phyloP scores from a whole-genome alignment of 2,329 filamentous ascomycete genomes.

The Leptographium wingfieldii region DNA sequence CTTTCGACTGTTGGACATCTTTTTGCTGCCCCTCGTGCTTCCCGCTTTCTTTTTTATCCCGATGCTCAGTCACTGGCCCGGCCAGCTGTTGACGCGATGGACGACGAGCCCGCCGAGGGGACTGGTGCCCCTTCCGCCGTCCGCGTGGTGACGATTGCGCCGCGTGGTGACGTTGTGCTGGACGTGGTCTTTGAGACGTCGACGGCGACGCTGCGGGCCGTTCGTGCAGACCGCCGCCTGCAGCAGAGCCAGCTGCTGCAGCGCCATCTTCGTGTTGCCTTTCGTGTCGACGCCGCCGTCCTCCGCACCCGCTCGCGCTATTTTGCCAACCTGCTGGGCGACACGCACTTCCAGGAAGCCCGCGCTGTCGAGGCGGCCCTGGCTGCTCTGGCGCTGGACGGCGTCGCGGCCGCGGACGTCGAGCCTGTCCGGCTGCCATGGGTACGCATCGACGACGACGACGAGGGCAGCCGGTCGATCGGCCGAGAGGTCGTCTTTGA shows the following conservation, averaged over 20 bases:
- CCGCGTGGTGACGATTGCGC: constrained; percentile 32
- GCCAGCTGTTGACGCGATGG: constrained; percentile 11
- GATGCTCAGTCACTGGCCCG: constrained; percentile 3
- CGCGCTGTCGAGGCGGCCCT: constrained; percentile 39
- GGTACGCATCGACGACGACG: constrained; percentile 53
- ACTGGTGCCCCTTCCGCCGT: too few species aligned
- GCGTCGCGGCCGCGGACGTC: constrained; percentile 35
- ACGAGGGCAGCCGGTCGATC: constrained; percentile 49
- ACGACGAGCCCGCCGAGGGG: constrained; percentile 12
- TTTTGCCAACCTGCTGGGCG: constrained; percentile 54
- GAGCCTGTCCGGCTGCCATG: constrained; percentile 42
- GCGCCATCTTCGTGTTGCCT: constrained; percentile 28
- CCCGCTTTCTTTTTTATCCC: background rate
- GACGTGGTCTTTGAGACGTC: constrained; percentile 53
- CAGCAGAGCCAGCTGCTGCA: background rate
- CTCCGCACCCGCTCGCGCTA: constrained; percentile 54
- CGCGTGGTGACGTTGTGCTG: constrained; percentile 52
- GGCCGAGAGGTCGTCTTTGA: constrained; percentile 49
- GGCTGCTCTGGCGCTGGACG: constrained; percentile 31
- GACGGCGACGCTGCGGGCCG: constrained; percentile 32
- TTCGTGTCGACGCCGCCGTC: constrained; percentile 44
- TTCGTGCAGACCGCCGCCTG: constrained; percentile 20
- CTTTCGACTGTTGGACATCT: background rate
- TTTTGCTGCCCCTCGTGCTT: background rate
- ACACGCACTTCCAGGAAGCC: constrained; percentile 51